Percentiles rank a stretch among this genome's conserved stretches.
phyloP scores from a whole-genome alignment of 495 filamentous ascomycete genomes.

The Letharia columbiana region DNA sequence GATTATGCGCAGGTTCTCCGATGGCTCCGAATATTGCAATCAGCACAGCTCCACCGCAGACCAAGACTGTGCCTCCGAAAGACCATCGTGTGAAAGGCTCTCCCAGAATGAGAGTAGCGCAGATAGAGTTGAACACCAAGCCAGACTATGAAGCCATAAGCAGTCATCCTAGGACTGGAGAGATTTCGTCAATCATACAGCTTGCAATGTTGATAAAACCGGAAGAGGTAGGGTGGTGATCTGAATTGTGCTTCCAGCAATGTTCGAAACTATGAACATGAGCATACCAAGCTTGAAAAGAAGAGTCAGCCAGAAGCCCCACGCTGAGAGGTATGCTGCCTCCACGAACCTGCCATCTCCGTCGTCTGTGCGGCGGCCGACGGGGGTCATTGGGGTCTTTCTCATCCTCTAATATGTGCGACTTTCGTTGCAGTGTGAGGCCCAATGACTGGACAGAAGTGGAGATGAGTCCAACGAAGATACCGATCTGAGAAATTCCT shows the following conservation, averaged over 20 bases:
- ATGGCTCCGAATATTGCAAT: slow-evolving; percentile 94
- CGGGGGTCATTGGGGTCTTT: slow-evolving; percentile 70
- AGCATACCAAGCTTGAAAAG: slow-evolving; percentile 66
- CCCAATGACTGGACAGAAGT: slow-evolving; percentile 91
- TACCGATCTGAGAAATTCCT: slow-evolving; percentile 58
- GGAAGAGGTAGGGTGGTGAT: slow-evolving; percentile 94
- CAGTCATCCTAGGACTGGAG: slow-evolving; percentile 21
- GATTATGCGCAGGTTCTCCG: slow-evolving; percentile 83
- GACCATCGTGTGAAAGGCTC: slow-evolving; percentile 94
- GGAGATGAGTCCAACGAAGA: slow-evolving; percentile 84
- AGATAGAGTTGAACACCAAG: slow-evolving; percentile 96
- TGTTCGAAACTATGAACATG: slow-evolving; percentile 92
- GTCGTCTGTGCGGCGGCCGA: slow-evolving; percentile 78
- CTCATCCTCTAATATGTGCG: slow-evolving; percentile 94
- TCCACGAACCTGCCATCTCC: slow-evolving; percentile 74
- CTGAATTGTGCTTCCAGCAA: slow-evolving; percentile 91
- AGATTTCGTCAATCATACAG: slow-evolving; percentile 38
- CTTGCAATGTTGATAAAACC: slow-evolving; percentile 90
- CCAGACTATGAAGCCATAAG: slow-evolving; percentile 50
- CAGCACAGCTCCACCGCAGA: slow-evolving; percentile 73
- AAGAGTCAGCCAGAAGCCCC: slow-evolving; percentile 7
- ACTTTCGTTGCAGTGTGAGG: slow-evolving; percentile 96
- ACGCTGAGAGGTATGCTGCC: neutral
- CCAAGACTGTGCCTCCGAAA: slow-evolving; percentile 77
- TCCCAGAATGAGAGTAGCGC: slow-evolving; percentile 83